These are phyloP conservation scores for Picea abies DNA, from an alignment of 83 land plant species.

Conservation along the genomic window DNA sequence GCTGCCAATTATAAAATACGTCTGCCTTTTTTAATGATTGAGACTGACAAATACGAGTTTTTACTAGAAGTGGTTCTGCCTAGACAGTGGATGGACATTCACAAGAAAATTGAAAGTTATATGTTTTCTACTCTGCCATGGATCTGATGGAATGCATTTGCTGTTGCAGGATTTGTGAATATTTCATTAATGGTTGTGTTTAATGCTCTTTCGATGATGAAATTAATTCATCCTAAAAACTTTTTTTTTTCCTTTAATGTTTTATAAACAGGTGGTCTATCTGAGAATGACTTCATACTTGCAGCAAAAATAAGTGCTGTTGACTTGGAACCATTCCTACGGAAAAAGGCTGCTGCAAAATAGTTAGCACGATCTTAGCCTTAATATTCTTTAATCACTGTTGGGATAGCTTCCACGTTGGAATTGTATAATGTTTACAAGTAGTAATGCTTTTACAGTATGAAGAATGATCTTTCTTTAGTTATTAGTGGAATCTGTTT, in stretches of 20 bases:
- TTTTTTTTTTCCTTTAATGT: conserved; percentile 9
- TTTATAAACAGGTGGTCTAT: conserved; percentile 76
- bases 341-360: conserved; percentile 35
- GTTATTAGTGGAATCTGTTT: neutral
- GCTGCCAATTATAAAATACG: no score
- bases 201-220: neutral
- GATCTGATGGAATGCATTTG: neutral
- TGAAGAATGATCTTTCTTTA: neutral
- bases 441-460: no score
- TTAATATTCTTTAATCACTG: neutral
- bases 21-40: no score
- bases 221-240: no score
- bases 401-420: neutral
- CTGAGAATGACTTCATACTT: conserved; percentile 98
- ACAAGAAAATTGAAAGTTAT: neutral
- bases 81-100: neutral
- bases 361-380: neutral
- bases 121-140: neutral
- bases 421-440: neutral
- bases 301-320: conserved; percentile 90
- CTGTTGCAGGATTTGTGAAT: neutral
- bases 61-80: no score
- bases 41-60: no score
- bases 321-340: conserved; percentile 61
- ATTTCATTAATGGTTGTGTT: neutral